Base-by-base conservation (phyloP, 768 basidiomycete genomes). In the Trametes sanguinea region DNA sequence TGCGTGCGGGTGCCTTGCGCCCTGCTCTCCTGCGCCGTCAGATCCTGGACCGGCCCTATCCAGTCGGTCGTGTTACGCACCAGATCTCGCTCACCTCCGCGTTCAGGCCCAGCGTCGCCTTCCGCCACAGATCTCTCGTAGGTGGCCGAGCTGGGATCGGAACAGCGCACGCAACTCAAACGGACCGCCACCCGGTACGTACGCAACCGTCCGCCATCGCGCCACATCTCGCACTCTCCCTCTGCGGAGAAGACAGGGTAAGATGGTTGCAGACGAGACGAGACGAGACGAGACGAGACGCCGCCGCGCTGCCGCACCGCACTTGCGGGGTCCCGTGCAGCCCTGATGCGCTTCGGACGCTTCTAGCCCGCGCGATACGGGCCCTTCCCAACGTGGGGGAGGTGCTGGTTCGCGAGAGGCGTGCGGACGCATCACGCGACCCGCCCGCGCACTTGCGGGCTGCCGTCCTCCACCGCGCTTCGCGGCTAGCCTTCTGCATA, bases 301-400 rank as follows among this genome's bases (percentile, higher is more conserved):
- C 35, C 35, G 35, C 11, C 22, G 17, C 45, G 45, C 45, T 27
- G 22, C 45, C 17, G 45, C 13, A 8, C 30, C n/a, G 8, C 39
- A 6, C 57, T 22, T 37, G 14, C 13, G 22, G 4, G 27, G 48
- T 32, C 17, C 39, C 9, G 13, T 30, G 48, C 40, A 17, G 29
- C 39, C 48, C 57, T 45, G 35, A 11, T 37, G 6, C 6, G 35
- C 35, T 13, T 33, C 30, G 46, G n/a, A 43, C 30, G 40, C 50
- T 59, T 59, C 57, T 59, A 45, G 57, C n/a, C 57, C 57, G 17
- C 57, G 33, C 40, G 14, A 44, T 6, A 35, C 22, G 44, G 51
- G 27, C 57, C 39, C 47, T 27, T 37, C 39, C 47, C 37, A 59
- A 59, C 57, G 57, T 59, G 50, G 40, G 44, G 42, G 32, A 27